phyloP scores from a whole-genome alignment of 805 yeast genomes.

The Metschnikowia dekortorum region DNA sequence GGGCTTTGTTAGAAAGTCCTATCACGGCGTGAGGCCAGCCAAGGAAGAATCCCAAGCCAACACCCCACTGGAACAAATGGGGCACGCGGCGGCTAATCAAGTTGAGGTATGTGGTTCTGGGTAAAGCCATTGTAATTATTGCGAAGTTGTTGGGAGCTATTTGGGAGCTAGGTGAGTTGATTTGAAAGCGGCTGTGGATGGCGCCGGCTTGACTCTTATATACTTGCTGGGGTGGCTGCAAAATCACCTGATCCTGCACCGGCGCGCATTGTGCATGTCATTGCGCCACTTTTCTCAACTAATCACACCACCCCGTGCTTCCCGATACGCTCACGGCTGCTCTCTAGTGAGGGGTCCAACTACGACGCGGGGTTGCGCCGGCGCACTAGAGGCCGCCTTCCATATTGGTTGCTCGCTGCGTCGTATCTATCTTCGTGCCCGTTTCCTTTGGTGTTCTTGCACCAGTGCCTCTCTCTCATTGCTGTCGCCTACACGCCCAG shows the following conservation, averaged over 20 bases:
- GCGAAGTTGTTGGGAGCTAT: background rate
- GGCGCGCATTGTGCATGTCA: background rate
- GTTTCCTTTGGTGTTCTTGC: too few relatives aligned
- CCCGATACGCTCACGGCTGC: background rate
- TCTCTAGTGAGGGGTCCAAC: background rate
- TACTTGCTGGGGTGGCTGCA: background rate
- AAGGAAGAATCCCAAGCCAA: slow-evolving; percentile 25
- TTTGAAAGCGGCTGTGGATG: background rate
- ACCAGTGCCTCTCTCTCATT: too few relatives aligned
- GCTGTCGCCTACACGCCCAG: background rate
- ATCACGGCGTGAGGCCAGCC: slow-evolving; percentile 35
- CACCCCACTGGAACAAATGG: slow-evolving; percentile 27
- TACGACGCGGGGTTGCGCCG: too few relatives aligned
- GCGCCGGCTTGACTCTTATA: background rate
- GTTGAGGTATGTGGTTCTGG: slow-evolving; percentile 21
- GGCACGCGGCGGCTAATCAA: slow-evolving; percentile 30
- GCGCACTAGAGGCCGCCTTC: too few relatives aligned
- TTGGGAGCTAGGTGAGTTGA: too few relatives aligned
- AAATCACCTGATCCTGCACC: slow-evolving; percentile 2
- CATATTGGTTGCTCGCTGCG: too few relatives aligned
- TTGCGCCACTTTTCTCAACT: background rate
- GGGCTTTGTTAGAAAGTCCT: slow-evolving; percentile 19
- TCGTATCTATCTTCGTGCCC: too few relatives aligned
- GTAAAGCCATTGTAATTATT: slow-evolving; percentile 14
- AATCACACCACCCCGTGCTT: slow-evolving; percentile 1